Evolutionary conservation across 2,329 filamentous ascomycete species (phyloP), one percentile per base, ranked within the genome.

Genomic region (Calonectria ilicicola): DNA sequence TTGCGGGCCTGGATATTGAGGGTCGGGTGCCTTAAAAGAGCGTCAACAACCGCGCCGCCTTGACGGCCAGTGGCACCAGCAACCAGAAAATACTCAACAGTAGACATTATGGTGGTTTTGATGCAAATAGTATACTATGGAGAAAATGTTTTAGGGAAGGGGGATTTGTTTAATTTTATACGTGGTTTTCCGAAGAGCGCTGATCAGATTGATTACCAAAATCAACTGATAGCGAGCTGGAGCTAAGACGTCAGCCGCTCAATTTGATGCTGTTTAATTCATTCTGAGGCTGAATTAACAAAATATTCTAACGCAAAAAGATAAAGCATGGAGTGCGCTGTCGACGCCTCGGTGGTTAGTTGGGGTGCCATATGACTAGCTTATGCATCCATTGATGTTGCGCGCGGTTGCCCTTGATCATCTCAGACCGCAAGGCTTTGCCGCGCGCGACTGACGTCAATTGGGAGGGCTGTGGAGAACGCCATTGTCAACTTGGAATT

Each of bases 1-100:
- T 79, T 58, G 4, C 40, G 72, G n/a, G 75, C 51, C 17, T 89
- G 83, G 63, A 92, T 87, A 15, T 84, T 84, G 75, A 86, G 85
- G 66, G 72, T 40, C 12, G 72, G 65, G n/a, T 82, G 70, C 9
- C 49, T 65, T 15, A 81, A 73, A 32, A 81, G 75, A 14, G 78
- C 75, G 46, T 80, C 60, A 51, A 81, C 78, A 6, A 78, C 72
- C 26, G 80, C 77, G n/a, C 79, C 79, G 10, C 80, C 80, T 68
- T 82, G 80, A 35, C 78, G 81, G 42, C 80, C 80, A 12, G 80
- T 81, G n/a, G 79, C 79, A n/a, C 80, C 80, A 7, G 75, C 77
- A 17, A 82, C 53, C 14, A 82, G 67, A 40, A 77, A 77, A 60
- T 72, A 66, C 44, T 78, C 35, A 5, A 68, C 26, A 2, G 23